phyloP scores from a whole-genome alignment of 148 eudicot species.

The Camellia lanceoleosa region DNA sequence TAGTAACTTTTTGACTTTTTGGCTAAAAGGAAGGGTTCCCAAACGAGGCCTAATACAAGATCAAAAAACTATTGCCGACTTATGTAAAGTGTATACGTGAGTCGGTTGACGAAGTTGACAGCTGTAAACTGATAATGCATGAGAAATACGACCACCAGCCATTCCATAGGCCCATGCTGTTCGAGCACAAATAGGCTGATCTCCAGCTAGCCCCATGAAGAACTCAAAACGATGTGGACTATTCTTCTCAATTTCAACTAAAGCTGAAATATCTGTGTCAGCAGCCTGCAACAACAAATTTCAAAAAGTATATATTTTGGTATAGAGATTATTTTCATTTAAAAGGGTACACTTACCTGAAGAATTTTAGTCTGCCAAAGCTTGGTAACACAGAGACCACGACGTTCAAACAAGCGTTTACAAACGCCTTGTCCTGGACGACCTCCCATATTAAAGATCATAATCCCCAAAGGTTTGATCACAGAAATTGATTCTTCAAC shows the following conservation, averaged over 20 bases:
- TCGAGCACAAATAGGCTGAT: conserved; percentile 94
- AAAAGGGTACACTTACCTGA: conserved; percentile 46
- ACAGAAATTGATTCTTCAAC: conserved; percentile 94
- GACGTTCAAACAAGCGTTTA: conserved; percentile 88
- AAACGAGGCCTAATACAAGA: no score
- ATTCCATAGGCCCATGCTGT: conserved; percentile 98
- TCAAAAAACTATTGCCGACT: background rate
- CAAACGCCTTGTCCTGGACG: conserved; percentile 98
- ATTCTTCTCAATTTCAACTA: conserved; percentile 91
- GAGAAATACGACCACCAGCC: conserved; percentile 88
- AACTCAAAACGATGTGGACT: conserved; percentile 97
- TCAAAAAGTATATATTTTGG: conserved; percentile 5
- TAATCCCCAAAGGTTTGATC: conserved; percentile 80
- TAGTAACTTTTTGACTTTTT: no score
- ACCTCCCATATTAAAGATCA: conserved; percentile 98
- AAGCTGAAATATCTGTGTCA: conserved; percentile 88
- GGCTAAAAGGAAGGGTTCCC: no score
- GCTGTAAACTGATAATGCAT: conserved; percentile 88
- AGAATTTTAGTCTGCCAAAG: conserved; percentile 96
- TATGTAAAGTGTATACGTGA: conserved; percentile 38
- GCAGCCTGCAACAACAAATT: conserved; percentile 65
- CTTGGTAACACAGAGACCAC: conserved; percentile 80
- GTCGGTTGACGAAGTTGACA: conserved; percentile 89
- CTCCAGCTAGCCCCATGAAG: conserved; percentile 94
- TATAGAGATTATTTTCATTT: background rate